phyloP scores from a whole-genome alignment of 179 eudicot species.

The Nepenthes alata region DNA sequence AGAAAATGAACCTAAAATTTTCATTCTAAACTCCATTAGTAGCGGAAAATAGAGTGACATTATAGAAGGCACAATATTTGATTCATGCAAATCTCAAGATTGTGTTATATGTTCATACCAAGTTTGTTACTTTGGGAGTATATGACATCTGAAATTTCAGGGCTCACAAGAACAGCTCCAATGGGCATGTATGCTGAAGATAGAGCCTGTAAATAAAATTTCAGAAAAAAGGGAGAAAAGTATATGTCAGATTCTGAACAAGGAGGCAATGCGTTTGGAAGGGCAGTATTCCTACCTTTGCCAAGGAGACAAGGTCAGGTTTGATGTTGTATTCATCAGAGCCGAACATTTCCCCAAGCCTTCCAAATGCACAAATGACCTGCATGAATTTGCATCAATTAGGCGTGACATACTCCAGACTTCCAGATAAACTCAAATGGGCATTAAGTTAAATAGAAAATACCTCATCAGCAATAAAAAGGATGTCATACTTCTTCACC shows the following conservation, averaged over 20 bases:
- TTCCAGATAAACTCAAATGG: not conserved
- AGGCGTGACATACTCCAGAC: not conserved
- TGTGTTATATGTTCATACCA: conserved; percentile 28
- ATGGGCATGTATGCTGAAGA: conserved; percentile 96
- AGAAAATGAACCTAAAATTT: conserved; percentile 46
- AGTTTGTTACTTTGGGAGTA: conserved; percentile 81
- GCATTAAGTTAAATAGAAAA: not conserved
- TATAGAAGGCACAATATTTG: not conserved
- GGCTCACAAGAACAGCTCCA: conserved; percentile 88
- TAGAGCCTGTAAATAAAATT: conserved; percentile 48
- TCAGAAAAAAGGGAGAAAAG: conserved; percentile 2
- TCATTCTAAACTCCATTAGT: conserved; percentile 1
- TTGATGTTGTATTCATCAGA: conserved; percentile 83
- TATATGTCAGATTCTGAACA: not conserved
- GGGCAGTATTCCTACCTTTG: conserved; percentile 42
- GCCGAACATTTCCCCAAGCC: conserved; percentile 93
- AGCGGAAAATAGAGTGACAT: not conserved
- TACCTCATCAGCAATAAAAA: conserved; percentile 95
- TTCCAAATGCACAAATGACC: conserved; percentile 90
- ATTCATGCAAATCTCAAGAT: not conserved
- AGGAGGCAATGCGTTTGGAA: not conserved
- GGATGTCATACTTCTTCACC: conserved; percentile 80
- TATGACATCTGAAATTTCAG: conserved; percentile 73
- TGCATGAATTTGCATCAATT: conserved; percentile 9
- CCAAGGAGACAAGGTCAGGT: conserved; percentile 88